A percentile compares a stretch with the other conserved stretches of the same genome.
These are phyloP conservation scores for Ceratobasidium sp. DNA, from an alignment of 1,284 basidiomycete genomes.

Conservation along the genomic window DNA sequence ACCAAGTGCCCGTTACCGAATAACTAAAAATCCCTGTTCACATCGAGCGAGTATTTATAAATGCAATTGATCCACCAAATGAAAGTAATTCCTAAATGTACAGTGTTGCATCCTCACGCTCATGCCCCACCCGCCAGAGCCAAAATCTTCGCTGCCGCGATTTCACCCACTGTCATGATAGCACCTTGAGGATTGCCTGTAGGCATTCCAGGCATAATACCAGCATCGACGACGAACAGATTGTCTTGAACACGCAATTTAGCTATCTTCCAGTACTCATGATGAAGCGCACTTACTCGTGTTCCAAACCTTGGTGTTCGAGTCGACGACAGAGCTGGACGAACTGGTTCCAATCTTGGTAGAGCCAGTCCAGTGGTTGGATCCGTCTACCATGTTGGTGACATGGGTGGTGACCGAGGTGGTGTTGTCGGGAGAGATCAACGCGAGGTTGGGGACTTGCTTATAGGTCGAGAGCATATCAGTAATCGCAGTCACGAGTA, in stretches of 20 bases:
- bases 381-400: slow-evolving; percentile 55
- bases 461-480: slow-evolving; percentile 51
- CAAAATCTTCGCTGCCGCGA: slow-evolving; percentile 64
- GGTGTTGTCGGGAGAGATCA: slow-evolving; percentile 68
- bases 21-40: too few species aligned
- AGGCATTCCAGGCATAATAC: slow-evolving; percentile 50
- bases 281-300: slow-evolving; percentile 53
- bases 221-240: slow-evolving; percentile 39
- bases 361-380: slow-evolving; percentile 71
- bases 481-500: slow-evolving; percentile 62
- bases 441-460: slow-evolving; percentile 61
- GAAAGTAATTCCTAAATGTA: too few species aligned
- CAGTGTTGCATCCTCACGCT: too few species aligned
- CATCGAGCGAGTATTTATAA: too few species aligned
- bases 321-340: slow-evolving; percentile 62
- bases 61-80: too few species aligned
- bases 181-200: slow-evolving; percentile 65
- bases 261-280: neutral
- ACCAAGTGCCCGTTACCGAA: too few species aligned
- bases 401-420: slow-evolving; percentile 56
- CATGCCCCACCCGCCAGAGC: slow-evolving; percentile 64
- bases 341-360: slow-evolving; percentile 60
- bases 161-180: slow-evolving; percentile 67
- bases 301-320: slow-evolving; percentile 66
- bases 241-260: slow-evolving; percentile 26